Base-by-base conservation (phyloP, 2,329 filamentous ascomycete species). In the Epichloe glyceriae region DNA sequence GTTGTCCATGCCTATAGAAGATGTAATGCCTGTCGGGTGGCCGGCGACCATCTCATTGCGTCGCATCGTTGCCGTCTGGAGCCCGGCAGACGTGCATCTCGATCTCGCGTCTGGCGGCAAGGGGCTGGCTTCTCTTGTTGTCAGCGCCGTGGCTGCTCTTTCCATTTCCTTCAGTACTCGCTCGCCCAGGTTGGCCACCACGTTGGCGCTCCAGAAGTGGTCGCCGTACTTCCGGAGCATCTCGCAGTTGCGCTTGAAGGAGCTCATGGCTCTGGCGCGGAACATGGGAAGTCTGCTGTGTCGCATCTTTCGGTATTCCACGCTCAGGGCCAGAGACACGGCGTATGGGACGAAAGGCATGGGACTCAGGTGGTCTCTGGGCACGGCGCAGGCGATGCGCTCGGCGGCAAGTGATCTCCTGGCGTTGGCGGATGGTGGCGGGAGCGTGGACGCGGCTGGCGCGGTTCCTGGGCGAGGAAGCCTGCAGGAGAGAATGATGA, bases 241-340 rank as follows among this genome's bases (percentile, higher is more conserved):
- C 2, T 72, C 67, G 11, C 77, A 78, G 40, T 79, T 76, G 43
- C 70, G 71, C 47, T 72, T 70, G 57, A 83, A 82, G 0, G 74
- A 68, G 14, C 67, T 68, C 55, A 76, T 73, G 5, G 76, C 74
- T n/a, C 79, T 67, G 0, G 70, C 69, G 4, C 78, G 73, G 53
- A 80, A 81, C 70, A 80, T 76, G 1, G 78, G 73, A 0, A 81
- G 65, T 12, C 73, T 73, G 51, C 76, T 80, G 56, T 81, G 76
- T 1, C 79, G 71, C 78, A 83, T 80, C 58, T 82, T 82, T 43
- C 78, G 73, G 55, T 83, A 83, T 12, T 77, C 75, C 1, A 83
- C 77, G 45, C 76, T 80, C 1, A 84, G 68, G 0, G 80, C 75
- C 0, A 84, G 69, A 1, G 79, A 79, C 0, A 83, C 69, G 0